Evolutionary conservation across 305 asterid genomes (phyloP), one percentile per base, ranked within the genome.

Genomic region (Rubia peregrina): DNA sequence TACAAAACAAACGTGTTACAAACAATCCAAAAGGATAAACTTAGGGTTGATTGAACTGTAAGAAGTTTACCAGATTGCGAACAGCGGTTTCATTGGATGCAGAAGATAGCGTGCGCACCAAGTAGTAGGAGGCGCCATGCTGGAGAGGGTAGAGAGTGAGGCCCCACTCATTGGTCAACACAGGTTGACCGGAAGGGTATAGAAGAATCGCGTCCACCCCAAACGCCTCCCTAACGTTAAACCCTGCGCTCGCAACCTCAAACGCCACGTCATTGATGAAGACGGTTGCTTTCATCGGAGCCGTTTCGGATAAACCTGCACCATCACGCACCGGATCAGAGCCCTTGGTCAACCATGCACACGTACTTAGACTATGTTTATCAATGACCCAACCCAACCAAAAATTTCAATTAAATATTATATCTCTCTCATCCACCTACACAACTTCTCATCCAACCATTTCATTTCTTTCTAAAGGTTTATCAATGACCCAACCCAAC

Each of bases 211-310:
- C 97, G 68, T 88, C 97, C 17, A 88, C 91, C 0, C 99, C 98
- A 21, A 94, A 94, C 22, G 89, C 89, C 68, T 89, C 97, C 55
- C 87, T 79, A 55, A 95, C 96, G 42, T 85, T 87, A 70, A 95
- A 87, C 21, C 87, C 87, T 19, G 87, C 91, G 11, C 21, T 41
- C 24, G 92, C 87, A 53, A 91, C 95, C 85, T 95, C 97, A 43
- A 91, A 86, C 76, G 95, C 91, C 57, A 91, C 92, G 43, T 91
- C 99, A 76, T 91, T 88, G 75, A 95, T 88, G 77, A 90, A 91
- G 78, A 91, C 97, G 61, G 90, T 90, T 55, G 91, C 81, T 75
- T 76, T 89, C 1, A 83, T 75, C 10, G 89, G 84, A 42, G 0
- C 46, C 83, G 14, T 71, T 21, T 41, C 83, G 59, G 53, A 79